Conservation (phyloP, 192 early-diverging fungal species). For the Glomus cerebriforme region DNA sequence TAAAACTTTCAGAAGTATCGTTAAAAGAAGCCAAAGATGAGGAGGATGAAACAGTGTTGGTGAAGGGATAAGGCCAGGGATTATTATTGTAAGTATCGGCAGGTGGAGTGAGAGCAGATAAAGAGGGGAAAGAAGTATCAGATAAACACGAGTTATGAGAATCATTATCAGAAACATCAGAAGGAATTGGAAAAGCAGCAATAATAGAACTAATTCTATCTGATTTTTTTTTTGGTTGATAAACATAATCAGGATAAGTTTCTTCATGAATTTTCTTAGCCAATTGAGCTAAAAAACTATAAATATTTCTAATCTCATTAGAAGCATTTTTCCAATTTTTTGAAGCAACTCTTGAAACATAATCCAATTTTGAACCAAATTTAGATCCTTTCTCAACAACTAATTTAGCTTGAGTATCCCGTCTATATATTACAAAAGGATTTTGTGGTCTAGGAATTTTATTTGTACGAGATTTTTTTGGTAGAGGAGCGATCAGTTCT, state of each 20-base stretch:
- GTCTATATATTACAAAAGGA: slow-evolving; percentile 8
- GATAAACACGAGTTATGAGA: background rate
- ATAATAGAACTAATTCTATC: background rate
- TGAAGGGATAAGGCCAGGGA: background rate
- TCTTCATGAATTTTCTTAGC: slow-evolving; percentile 14
- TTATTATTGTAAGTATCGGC: background rate
- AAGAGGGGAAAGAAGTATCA: background rate
- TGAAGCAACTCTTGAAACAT: slow-evolving; percentile 9
- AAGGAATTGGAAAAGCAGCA: background rate
- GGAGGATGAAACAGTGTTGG: background rate
- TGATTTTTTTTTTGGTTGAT: slow-evolving; percentile 13
- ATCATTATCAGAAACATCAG: background rate
- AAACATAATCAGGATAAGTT: slow-evolving; percentile 12
- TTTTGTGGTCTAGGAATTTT: slow-evolving; percentile 20
- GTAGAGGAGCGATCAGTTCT: background rate
- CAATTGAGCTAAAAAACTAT: slow-evolving; percentile 6
- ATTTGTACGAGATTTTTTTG: background rate
- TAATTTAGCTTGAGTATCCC: slow-evolving; percentile 11
- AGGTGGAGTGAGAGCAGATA: background rate
- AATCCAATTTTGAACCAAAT: background rate
- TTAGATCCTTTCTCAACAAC: background rate
- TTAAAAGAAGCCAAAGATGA: background rate
- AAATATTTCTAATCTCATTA: background rate
- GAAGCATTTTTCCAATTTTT: background rate
- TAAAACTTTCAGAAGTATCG: background rate